phyloP scores from a whole-genome alignment of 345 rosid species.

The Gossypium herbaceum region DNA sequence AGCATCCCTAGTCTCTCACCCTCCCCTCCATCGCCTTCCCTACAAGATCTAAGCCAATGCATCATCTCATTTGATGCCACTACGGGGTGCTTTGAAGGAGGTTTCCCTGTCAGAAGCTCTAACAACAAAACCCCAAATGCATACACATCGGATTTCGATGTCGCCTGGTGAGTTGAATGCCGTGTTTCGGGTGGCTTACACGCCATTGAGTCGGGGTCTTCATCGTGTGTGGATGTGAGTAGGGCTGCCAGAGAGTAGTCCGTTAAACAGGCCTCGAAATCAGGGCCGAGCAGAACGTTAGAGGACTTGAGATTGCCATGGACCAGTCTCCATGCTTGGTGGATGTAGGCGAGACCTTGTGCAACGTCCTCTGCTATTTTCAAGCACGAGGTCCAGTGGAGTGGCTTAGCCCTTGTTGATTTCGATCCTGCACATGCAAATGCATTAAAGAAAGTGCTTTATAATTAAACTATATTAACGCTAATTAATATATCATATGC shows the following conservation, averaged over 20 bases:
- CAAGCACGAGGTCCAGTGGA: conserved; percentile 92
- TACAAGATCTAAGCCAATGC: conserved; percentile 50
- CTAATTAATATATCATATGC: background rate
- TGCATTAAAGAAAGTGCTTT: background rate
- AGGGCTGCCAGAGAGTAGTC: conserved; percentile 79
- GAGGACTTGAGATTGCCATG: conserved; percentile 88
- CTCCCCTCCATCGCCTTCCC: conserved; percentile 55
- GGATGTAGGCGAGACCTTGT: conserved; percentile 89
- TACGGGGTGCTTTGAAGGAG: conserved; percentile 56
- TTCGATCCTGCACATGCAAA: conserved; percentile 54
- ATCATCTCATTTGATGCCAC: conserved; percentile 34
- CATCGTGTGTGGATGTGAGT: conserved; percentile 19
- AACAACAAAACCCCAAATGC: conserved; percentile 70
- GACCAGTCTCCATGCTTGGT: conserved; percentile 92
- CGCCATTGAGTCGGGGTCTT: conserved; percentile 36
- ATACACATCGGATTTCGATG: conserved; percentile 66
- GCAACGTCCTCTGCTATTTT: conserved; percentile 93
- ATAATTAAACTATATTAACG: background rate
- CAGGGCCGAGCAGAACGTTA: conserved; percentile 81
- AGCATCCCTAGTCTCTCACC: conserved; percentile 67
- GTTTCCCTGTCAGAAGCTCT: conserved; percentile 74
- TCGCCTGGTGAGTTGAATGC: conserved; percentile 30
- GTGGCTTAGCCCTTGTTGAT: conserved; percentile 77
- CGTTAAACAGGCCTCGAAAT: conserved; percentile 75
- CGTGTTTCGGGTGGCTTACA: conserved; percentile 64